Evolutionary conservation across 1,284 basidiomycete genomes (phyloP).

Genomic region (Trametes sp.): DNA sequence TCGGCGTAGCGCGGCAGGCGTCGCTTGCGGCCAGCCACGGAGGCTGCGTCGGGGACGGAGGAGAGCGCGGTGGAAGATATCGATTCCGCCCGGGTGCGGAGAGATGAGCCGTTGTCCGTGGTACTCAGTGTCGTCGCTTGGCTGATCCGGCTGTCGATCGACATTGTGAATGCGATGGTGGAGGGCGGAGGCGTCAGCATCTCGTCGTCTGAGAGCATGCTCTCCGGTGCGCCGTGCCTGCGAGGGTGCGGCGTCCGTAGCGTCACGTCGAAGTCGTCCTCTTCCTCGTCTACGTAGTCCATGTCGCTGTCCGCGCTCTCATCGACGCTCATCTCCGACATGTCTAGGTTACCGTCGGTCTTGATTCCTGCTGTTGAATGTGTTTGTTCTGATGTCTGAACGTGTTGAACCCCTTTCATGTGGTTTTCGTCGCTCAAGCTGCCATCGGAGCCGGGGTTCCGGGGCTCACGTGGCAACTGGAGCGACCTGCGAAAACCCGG

Average conservation of each 20-base stretch:
- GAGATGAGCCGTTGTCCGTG: constrained; percentile 51
- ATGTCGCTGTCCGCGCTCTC: constrained; percentile 48
- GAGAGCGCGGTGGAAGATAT: constrained; percentile 44
- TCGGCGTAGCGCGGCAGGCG: constrained; percentile 32
- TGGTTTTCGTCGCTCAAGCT: constrained; percentile 61
- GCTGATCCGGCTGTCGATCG: constrained; percentile 43
- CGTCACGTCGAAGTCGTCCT: constrained; percentile 71
- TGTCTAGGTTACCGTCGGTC: constrained; percentile 38
- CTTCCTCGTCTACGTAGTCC: constrained; percentile 55
- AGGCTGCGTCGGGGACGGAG: constrained; percentile 36
- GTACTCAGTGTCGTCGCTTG: constrained; percentile 54
- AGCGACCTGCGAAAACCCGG: constrained; percentile 71
- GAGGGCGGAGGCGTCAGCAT: constrained; percentile 35
- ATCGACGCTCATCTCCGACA: constrained; percentile 36
- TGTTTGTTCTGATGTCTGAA: constrained; percentile 12
- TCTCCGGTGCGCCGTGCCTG: constrained; percentile 32
- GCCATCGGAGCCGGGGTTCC: constrained; percentile 62
- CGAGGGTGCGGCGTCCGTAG: constrained; percentile 62
- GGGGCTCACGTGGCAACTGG: constrained; percentile 64
- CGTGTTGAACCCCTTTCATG: constrained; percentile 40
- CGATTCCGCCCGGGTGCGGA: constrained; percentile 53
- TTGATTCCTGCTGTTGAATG: constrained; percentile 35
- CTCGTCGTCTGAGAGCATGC: constrained; percentile 42
- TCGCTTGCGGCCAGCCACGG: constrained; percentile 39
- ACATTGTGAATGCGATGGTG: constrained; percentile 17